phyloP scores from a whole-genome alignment of 163 green algal genomes.

The Prototheca wickerhamii region DNA sequence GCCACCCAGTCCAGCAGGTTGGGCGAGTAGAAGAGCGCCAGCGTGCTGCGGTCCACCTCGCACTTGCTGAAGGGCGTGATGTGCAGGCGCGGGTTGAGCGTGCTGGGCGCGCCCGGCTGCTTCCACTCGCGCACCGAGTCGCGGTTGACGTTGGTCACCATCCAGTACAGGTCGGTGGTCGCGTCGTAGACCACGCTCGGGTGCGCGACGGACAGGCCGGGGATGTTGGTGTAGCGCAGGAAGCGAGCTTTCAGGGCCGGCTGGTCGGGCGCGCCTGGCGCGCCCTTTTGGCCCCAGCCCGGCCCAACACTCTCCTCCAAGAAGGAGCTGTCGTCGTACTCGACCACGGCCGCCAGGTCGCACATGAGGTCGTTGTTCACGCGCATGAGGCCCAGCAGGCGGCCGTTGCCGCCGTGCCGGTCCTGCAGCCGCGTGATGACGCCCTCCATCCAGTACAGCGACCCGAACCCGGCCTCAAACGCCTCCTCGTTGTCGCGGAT shows the following conservation, averaged over 20 bases:
- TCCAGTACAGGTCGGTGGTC: constrained; percentile 27
- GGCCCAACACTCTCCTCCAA: too few relatives aligned
- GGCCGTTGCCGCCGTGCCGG: constrained; percentile 16
- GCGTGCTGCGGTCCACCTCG: constrained; percentile 27
- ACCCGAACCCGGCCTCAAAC: constrained; percentile 27
- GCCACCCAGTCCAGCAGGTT: constrained; percentile 22
- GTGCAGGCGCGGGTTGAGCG: constrained; percentile 13
- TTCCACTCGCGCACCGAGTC: constrained; percentile 19
- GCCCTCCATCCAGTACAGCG: constrained; percentile 36
- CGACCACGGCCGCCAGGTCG: constrained; percentile 27
- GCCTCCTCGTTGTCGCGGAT: constrained; percentile 11
- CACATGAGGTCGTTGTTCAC: constrained; percentile 37
- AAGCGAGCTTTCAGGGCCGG: constrained; percentile 10
- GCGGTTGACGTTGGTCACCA: constrained; percentile 24
- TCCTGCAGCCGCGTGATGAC: constrained; percentile 25
- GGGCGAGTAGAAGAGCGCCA: constrained; percentile 24
- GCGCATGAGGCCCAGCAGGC: constrained; percentile 27
- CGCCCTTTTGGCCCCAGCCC: not conserved
- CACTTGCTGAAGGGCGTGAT: constrained; percentile 26
- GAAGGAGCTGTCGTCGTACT: constrained; percentile 16
- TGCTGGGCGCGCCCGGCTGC: constrained; percentile 1
- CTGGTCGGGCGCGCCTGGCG: not conserved
- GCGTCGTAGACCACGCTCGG: constrained; percentile 24
- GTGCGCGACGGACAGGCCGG: constrained; percentile 22
- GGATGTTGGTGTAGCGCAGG: constrained; percentile 25